These are phyloP conservation scores for Hyaloscypha bicolor DNA, from an alignment of 495 filamentous ascomycete genomes.

Conservation along the genomic window DNA sequence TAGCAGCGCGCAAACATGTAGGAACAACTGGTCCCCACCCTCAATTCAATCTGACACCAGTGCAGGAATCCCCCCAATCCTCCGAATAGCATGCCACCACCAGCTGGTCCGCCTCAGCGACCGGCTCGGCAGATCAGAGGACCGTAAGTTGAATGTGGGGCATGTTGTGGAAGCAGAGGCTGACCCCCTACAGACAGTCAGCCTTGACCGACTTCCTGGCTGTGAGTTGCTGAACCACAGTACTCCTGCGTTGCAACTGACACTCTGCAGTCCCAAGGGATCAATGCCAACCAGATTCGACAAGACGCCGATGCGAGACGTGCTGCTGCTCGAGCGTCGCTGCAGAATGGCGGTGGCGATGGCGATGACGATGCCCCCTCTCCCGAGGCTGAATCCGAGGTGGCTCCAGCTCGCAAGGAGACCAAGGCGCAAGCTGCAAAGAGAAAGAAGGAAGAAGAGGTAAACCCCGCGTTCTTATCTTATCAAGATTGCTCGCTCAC, in stretches of 20 bases:
- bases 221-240: constrained; percentile 43
- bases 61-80: constrained; percentile 11
- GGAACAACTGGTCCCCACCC: neutral
- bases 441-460: constrained; percentile 38
- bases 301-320: constrained; percentile 58
- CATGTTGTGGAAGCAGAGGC: neutral
- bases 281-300: constrained; percentile 79
- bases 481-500: constrained; percentile 35
- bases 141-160: constrained; percentile 49
- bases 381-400: constrained; percentile 29
- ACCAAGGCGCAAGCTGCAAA: constrained; percentile 35
- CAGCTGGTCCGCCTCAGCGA: constrained; percentile 9
- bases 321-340: constrained; percentile 44
- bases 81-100: constrained; percentile 2
- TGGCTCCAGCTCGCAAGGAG: constrained; percentile 26
- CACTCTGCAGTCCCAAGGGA: constrained; percentile 71
- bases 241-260: neutral
- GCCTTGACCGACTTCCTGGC: constrained; percentile 83
- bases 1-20: neutral
- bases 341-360: constrained; percentile 17
- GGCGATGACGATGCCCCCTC: constrained; percentile 36
- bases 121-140: constrained; percentile 59
- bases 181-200: constrained; percentile 50
- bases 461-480: constrained; percentile 8
- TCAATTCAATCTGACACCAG: constrained; percentile 1